Conservation (phyloP, 768 basidiomycete genomes). For the Leccinum boreale region DNA sequence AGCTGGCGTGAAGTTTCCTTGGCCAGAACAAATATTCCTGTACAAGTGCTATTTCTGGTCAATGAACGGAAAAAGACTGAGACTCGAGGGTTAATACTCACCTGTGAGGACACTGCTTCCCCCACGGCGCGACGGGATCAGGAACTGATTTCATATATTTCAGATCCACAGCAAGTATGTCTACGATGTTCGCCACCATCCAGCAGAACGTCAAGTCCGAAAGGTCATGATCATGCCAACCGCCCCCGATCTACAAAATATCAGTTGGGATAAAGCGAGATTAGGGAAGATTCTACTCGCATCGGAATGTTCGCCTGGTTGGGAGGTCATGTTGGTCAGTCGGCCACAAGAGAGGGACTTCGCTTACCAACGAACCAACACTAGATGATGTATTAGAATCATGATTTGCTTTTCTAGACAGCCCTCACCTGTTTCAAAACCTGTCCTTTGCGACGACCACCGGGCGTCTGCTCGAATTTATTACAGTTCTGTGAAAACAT, state of each 20-base stretch:
- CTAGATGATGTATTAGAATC: slow-evolving; percentile 30
- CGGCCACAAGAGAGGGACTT: not conserved
- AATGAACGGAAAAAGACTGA: not conserved
- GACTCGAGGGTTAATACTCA: slow-evolving; percentile 30
- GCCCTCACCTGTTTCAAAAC: slow-evolving; percentile 54
- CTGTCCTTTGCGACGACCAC: slow-evolving; percentile 53
- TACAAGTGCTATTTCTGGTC: slow-evolving; percentile 38
- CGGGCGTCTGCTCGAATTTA: slow-evolving; percentile 58
- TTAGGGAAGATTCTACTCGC: slow-evolving; percentile 1
- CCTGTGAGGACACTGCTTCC: slow-evolving; percentile 61
- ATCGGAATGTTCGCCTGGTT: slow-evolving; percentile 29
- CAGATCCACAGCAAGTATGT: slow-evolving; percentile 54
- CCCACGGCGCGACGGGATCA: slow-evolving; percentile 57
- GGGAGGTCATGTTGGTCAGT: slow-evolving; percentile 8
- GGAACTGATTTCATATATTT: slow-evolving; percentile 49
- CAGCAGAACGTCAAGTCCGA: slow-evolving; percentile 61
- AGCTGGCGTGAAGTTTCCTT: slow-evolving; percentile 43
- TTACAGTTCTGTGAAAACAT: slow-evolving; percentile 45
- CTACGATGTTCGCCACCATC: slow-evolving; percentile 60
- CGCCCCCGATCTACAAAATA: slow-evolving; percentile 58
- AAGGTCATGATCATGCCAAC: slow-evolving; percentile 64
- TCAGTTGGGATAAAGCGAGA: not conserved
- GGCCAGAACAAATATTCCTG: slow-evolving; percentile 53
- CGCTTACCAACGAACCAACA: slow-evolving; percentile 69
- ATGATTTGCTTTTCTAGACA: not conserved